Base-by-base conservation (phyloP, 208 protist genomes). In the Leishmania amazonensis region DNA sequence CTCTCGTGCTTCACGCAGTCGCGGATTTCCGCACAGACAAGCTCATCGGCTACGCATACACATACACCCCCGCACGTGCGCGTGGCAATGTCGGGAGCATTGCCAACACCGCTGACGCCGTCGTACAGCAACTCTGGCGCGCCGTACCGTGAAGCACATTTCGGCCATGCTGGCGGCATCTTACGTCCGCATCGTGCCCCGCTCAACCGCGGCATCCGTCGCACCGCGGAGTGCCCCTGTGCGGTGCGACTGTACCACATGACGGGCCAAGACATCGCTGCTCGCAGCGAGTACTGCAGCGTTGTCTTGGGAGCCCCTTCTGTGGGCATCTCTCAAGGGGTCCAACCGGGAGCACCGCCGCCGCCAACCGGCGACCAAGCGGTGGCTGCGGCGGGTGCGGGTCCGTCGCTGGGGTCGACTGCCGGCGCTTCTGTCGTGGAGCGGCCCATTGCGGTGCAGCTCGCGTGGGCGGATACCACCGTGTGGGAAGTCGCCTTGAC, bases 381-480 rank as follows among this genome's bases (percentile, higher is more conserved):
- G 67, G 11, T 51, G 11, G 75, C 45, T 64, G n/a, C 17, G 62
- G 74, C 76, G 42, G 47, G 38, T 38, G 24, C 76, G 1, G 28
- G 31, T 1, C 31, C 67, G 42, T 24, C 64, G 28, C 9, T 68
- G 35, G 40, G 67, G 15, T 21, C 13, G 62, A 13, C 45, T 40
- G 24, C 31, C 28, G 57, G 73, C 0, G 64, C 53, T 24, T 15
- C 77, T 21, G 64, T 78, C 6, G 58, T 76, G 15, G 68, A 68
- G n/a, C 65, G 13, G 11, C 85, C 88, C 4, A 54, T 81, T 40
- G 78, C 86, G 15, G 88, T 95, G 74, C 74, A 91, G n/a, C 78
- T 85, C n/a, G 74, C 85, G 19, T 95, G 91, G 91, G 75, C 68
- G 8, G 91, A 95, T 77, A 95, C 89, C 40, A 91, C 89, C 17